Base-by-base conservation (phyloP, 2,329 filamentous ascomycete genomes). In the Calycina herbarum region DNA sequence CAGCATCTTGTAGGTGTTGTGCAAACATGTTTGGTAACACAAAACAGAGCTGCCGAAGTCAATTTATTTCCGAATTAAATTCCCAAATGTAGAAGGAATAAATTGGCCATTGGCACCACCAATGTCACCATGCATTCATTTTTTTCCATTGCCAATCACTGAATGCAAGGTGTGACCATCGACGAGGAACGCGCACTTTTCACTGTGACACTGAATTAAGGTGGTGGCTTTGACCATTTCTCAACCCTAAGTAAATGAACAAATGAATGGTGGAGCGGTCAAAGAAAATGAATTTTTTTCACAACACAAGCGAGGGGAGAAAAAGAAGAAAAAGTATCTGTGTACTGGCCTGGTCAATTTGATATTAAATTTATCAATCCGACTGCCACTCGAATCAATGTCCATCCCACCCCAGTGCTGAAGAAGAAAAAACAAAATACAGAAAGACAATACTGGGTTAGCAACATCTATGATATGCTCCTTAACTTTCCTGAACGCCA, bases 401-500 rank as follows among this genome's bases (percentile, higher is more conserved):
- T 20, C 17, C 17, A 7, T 8, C 40, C 17, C 42, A 48, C n/a
- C 42, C 42, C 8, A 29, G 8, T 20, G 42, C 42, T 20, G 17
- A 24, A 24, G 20, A 51, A 20, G n/a, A 51, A 51, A 51, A n/a
- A 45, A 17, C 5, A 11, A 27, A 24, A 11, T 51, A 51, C 45
- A 24, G 45, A 48, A 4, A 20, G 42, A 48, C 42, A 20, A 48
- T 20, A 20, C 4, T 20, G 45, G 6, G 8, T 24, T 11, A 24
- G n/a, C n/a, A 51, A 51, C n/a, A 20, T 51, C 8, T 51, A 51
- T 51, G n/a, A 51, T 51, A 51, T 51, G 20, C 45, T 45, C 42
- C 42, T n/a, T 42, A 42, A 13, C 38, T 20, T 20, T 17, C 42
- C 42, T 11, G 5, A 45, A 17, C 42, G 15, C 42, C 42, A 20